Percentiles rank a stretch among this genome's conserved stretches.
Conservation (phyloP, 2,329 filamentous ascomycete species). For the Penicillium sp. region DNA sequence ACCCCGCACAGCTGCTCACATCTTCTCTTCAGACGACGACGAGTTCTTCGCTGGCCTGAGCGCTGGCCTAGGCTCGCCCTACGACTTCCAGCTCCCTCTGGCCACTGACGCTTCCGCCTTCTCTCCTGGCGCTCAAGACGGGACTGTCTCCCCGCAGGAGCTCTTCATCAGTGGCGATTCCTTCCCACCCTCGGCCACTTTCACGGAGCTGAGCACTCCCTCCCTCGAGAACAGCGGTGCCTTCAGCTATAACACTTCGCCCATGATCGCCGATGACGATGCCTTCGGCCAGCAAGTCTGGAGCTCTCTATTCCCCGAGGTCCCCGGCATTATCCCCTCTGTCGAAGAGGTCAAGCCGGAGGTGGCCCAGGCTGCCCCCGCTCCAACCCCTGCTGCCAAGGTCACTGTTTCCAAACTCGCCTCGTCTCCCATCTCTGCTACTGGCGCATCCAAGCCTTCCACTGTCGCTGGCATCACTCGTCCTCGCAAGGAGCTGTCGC, state of each 20-base stretch:
- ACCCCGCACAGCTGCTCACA: conserved; percentile 17
- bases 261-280: conserved; percentile 65
- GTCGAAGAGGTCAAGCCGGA: conserved; percentile 24
- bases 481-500: conserved; percentile 77
- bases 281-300: conserved; percentile 62
- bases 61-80: conserved; percentile 16
- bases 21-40: conserved; percentile 13
- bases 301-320: conserved; percentile 62
- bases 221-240: conserved; percentile 72
- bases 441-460: conserved; percentile 60
- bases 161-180: conserved; percentile 69
- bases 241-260: conserved; percentile 74
- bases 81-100: conserved; percentile 18
- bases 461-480: conserved; percentile 71
- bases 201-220: conserved; percentile 84
- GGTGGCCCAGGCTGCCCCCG: conserved; percentile 36
- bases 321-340: conserved; percentile 23
- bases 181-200: conserved; percentile 76
- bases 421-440: conserved; percentile 22
- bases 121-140: conserved; percentile 37
- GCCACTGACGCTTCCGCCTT: conserved; percentile 25
- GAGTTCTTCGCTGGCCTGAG: conserved; percentile 31
- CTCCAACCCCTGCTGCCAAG: conserved; percentile 43
- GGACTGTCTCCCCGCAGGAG: conserved; percentile 83
- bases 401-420: conserved; percentile 34